Percentiles rank a stretch among this genome's conserved stretches.
Evolutionary conservation across 140 eudicot species (phyloP).

Genomic region (Stevia rebaudiana): DNA sequence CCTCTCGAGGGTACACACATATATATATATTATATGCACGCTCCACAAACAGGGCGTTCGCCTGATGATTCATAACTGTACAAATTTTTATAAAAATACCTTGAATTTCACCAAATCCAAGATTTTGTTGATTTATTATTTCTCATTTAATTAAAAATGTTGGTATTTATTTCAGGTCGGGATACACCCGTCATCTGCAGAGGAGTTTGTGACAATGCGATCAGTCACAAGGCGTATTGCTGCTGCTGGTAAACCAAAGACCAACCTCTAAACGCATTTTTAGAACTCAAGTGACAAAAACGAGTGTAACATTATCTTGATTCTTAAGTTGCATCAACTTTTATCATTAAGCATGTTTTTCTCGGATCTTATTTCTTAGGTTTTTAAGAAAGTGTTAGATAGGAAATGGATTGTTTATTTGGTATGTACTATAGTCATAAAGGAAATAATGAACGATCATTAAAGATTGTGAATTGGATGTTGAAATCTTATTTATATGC

Average conservation of each 20-base stretch:
- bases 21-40: no score
- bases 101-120: no score
- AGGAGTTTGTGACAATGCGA: constrained; percentile 98
- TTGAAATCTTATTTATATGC: neutral
- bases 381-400: neutral
- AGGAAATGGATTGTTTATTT: neutral
- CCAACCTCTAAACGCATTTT: constrained; percentile 46
- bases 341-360: constrained; percentile 2
- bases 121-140: no score
- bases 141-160: neutral
- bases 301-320: constrained; percentile 8
- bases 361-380: constrained; percentile 4
- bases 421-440: neutral
- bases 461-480: neutral
- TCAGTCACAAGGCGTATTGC: constrained; percentile 57
- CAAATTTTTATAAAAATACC: no score
- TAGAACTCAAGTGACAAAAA: neutral
- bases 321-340: neutral
- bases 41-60: no score
- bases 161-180: constrained; percentile 49
- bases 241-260: constrained; percentile 46
- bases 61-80: no score
- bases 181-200: constrained; percentile 96
- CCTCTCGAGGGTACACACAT: no score
- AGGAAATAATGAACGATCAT: neutral